A percentile compares a stretch with the other conserved stretches of the same genome.
phyloP scores from a whole-genome alignment of 371 early-diverging fungal species.

The Rhizopus delemar region DNA sequence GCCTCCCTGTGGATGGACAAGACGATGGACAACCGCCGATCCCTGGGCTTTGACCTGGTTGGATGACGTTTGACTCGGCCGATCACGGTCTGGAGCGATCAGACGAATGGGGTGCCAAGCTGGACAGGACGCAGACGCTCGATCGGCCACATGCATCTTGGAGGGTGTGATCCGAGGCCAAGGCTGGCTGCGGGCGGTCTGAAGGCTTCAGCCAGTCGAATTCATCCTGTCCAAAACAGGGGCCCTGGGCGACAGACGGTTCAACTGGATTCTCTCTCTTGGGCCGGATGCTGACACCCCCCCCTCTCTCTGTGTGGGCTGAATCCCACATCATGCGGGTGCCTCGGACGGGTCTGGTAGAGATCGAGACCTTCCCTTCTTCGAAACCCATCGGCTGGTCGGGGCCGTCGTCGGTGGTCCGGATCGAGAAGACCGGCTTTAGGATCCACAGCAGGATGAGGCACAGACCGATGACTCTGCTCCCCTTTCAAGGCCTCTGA shows the following conservation, averaged over 20 bases:
- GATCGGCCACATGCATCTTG: slow-evolving; percentile 37
- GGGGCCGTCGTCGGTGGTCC: slow-evolving; percentile 70
- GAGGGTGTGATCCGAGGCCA: slow-evolving; percentile 31
- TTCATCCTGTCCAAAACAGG: slow-evolving; percentile 47
- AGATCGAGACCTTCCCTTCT: slow-evolving; percentile 46
- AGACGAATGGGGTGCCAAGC: slow-evolving; percentile 50
- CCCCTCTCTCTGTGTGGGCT: too few species aligned
- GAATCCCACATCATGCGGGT: slow-evolving; percentile 67
- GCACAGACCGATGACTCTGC: slow-evolving; percentile 62
- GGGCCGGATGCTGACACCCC: slow-evolving; percentile 57
- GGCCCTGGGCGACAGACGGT: slow-evolving; percentile 31
- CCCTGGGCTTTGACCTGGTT: slow-evolving; percentile 55
- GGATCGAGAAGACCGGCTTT: slow-evolving; percentile 53
- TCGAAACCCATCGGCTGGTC: slow-evolving; percentile 46
- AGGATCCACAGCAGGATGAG: slow-evolving; percentile 54
- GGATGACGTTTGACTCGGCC: slow-evolving; percentile 34
- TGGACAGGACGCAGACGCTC: slow-evolving; percentile 36
- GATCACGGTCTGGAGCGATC: slow-evolving; percentile 49
- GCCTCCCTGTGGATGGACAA: slow-evolving; percentile 68
- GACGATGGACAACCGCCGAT: slow-evolving; percentile 46
- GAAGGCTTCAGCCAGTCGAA: slow-evolving; percentile 49
- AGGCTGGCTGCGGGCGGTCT: slow-evolving; percentile 51
- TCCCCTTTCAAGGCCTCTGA: slow-evolving; percentile 57
- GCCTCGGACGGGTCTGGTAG: slow-evolving; percentile 57
- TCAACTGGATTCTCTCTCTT: slow-evolving; percentile 65